Evolutionary conservation across 208 protist species (phyloP), one percentile per base, ranked within the genome.

Genomic region (Acanthamoeba royreba): DNA sequence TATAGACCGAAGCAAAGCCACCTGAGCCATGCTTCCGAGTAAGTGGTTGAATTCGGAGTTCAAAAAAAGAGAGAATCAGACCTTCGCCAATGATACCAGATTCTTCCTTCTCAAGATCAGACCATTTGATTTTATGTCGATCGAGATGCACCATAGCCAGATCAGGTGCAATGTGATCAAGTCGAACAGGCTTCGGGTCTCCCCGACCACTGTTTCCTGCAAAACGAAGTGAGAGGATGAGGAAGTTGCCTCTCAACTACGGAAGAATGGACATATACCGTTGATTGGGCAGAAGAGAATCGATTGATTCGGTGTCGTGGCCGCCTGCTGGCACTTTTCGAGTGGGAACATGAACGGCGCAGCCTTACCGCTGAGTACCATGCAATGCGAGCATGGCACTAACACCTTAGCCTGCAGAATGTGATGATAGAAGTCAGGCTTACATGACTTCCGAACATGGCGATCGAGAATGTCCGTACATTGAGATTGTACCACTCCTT

Each of bases 401-500:
- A 91, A 0, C 49, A 91, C 85, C 22, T 69, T 90, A 22, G 58
- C 49, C 52, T 91, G 85, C 13, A 61, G 25, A 5, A 9, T n/a
- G n/a, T n/a, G n/a, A n/a, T n/a, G n/a, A n/a, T n/a, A n/a, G n/a
- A 4, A 53, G 47, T 8, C 45, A n/a, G n/a, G 17, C 13, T 49
- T 85, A 15, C 49, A 55, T 55, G 49, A 38, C 9, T 17, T 69
- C 13, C 22, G 25, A 69, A n/a, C n/a, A n/a, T n/a, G n/a, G n/a
- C n/a, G n/a, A n/a, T n/a, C n/a, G n/a, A 28, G 22, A 38, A 31
- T 13, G 0, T 1, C 13, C 81, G 46, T 69, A 89, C 83, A 38
- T 47, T 61, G 83, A 90, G 83, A 25, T 69, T 90, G 83, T 90
- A 90, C 83, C 83, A 90, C 53, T 93, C 88, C 42, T 49, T 66